Evolutionary conservation across 768 basidiomycete species (phyloP).

Genomic region (Collybia sp.): DNA sequence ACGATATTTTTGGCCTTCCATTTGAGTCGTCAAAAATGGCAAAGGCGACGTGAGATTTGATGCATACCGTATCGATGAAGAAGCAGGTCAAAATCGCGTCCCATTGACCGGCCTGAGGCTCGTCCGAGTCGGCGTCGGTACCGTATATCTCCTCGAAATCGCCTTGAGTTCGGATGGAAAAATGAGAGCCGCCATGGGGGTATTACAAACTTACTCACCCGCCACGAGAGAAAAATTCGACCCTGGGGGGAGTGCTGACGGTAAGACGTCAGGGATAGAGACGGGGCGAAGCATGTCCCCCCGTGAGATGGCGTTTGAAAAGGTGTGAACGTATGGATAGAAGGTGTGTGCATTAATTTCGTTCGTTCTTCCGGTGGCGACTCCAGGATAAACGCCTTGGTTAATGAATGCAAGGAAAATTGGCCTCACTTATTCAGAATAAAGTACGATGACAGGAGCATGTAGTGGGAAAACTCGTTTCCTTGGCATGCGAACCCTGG

Average conservation of each 20-base stretch:
- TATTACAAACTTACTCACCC: conserved; percentile 36
- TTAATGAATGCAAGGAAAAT: background rate
- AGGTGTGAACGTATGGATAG: conserved; percentile 89
- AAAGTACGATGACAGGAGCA: conserved; percentile 87
- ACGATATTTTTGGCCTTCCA: conserved; percentile 87
- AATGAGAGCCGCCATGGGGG: background rate
- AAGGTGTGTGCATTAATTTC: conserved; percentile 65
- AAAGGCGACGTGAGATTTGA: background rate
- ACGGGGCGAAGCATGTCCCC: conserved; percentile 62
- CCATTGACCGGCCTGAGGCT: conserved; percentile 77
- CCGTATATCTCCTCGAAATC: conserved; percentile 95
- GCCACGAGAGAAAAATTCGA: conserved; percentile 83
- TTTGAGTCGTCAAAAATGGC: background rate
- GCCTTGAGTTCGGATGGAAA: conserved; percentile 38
- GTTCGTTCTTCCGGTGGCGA: conserved; percentile 45
- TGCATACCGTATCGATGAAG: conserved; percentile 88
- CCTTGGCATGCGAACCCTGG: conserved; percentile 88
- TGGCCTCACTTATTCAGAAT: conserved; percentile 71
- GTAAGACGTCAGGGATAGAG: conserved; percentile 79
- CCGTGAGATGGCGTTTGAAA: conserved; percentile 71
- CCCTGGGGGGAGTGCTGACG: conserved; percentile 60
- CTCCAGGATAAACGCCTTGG: conserved; percentile 1
- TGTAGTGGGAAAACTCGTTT: conserved; percentile 95
- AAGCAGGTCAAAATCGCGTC: conserved; percentile 92
- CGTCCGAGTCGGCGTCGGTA: conserved; percentile 41